These are phyloP conservation scores for Leishmania major DNA, from an alignment of 208 protist genomes.

Conservation along the genomic window DNA sequence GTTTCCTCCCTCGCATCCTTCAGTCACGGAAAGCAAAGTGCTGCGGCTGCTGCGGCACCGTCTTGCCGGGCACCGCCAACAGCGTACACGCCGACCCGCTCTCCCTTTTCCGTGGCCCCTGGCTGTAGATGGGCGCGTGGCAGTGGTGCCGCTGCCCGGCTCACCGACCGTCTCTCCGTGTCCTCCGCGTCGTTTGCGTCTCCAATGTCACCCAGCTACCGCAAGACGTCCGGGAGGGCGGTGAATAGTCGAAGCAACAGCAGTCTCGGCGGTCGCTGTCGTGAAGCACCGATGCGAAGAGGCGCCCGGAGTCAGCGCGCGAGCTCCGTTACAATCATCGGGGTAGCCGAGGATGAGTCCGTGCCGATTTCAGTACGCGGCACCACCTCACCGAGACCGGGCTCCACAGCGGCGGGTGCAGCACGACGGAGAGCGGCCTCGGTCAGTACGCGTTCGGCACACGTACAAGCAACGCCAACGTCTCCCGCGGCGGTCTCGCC, in stretches of 20 bases:
- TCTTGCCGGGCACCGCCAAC: background rate
- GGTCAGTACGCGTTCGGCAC: too few relatives aligned
- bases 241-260: background rate
- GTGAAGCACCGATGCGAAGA: background rate
- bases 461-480: background rate
- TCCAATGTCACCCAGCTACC: background rate
- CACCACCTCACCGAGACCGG: background rate
- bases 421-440: too few relatives aligned
- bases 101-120: background rate
- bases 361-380: background rate
- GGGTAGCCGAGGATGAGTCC: background rate
- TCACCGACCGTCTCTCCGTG: background rate
- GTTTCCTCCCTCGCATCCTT: background rate
- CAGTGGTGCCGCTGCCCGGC: background rate
- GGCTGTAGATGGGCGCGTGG: background rate
- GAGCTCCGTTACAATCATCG: slow-evolving; percentile 11
- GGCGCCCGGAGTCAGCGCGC: background rate
- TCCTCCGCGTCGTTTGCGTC: background rate
- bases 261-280: slow-evolving; percentile 2
- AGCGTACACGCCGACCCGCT: background rate
- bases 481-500: background rate
- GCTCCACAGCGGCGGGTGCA: background rate
- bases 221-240: background rate
- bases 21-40: background rate
- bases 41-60: background rate